Base-by-base conservation (phyloP, 305 asterid genomes). In the Fraxinus floribunda region DNA sequence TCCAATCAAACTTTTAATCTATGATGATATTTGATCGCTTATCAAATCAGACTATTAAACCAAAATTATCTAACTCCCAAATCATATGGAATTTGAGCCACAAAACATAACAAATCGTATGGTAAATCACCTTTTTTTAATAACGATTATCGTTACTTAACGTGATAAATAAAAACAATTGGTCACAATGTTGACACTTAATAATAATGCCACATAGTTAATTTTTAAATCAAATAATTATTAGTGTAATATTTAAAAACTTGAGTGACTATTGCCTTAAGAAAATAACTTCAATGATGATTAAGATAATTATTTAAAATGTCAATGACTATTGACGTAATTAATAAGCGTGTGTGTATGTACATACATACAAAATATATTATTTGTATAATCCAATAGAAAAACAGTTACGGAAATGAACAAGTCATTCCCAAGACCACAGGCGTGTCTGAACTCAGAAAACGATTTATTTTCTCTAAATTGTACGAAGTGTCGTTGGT, bases 401-500 rank as follows among this genome's bases (percentile, higher is more conserved):
- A 55, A n/a, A 16, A 64, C 73, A 26, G 78, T 81, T 77, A 20
- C 9, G 84, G 7, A 49, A 71, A 84, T 80, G 6, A 10, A 88
- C 18, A 7, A 78, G 92, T 86, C 86, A 82, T 79, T 71, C 85
- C 83, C 85, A 85, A 16, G 81, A 75, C 72, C 75, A 74, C 49
- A 73, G 84, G 79, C 88, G 86, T 84, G 88, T 78, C 83, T 73
- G 39, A 30, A 77, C 52, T 41, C 52, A 2, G 52, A 41, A 41
- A 84, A 86, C 82, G 81, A 87, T 83, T 83, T 29, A 85, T 79
- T 71, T 77, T 82, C 4, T 66, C 35, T 9, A 34, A 77, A 77
- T 78, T 64, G 36, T 82, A 75, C 76, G 71, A 82, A 74, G 10
- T 34, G 74, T 66, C 81, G 87, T 83, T 90, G 92, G 86, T 83